Percentiles rank a stretch among this genome's conserved stretches.
phyloP scores from a whole-genome alignment of 2,329 filamentous ascomycete species.

The Ascochyta rabiei region DNA sequence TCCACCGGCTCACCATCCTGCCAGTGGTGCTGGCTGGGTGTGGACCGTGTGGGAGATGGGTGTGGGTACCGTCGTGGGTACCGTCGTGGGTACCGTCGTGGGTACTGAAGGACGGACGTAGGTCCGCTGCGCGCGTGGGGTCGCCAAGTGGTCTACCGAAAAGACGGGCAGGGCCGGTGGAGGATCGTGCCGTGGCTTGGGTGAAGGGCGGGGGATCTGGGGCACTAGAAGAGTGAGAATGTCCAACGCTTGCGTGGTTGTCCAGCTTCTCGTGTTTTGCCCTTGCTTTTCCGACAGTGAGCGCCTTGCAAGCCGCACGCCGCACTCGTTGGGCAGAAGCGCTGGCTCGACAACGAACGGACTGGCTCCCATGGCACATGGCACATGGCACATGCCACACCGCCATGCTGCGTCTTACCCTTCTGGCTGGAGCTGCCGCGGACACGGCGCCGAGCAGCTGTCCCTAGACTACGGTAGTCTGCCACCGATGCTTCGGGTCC shows the following conservation, averaged over 20 bases:
- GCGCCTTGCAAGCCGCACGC: no score
- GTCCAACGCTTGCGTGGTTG: not conserved
- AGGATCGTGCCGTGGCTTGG: constrained; percentile 11
- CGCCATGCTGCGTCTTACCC: no score
- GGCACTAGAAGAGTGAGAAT: not conserved
- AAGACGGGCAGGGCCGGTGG: constrained; percentile 4
- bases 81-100: not conserved
- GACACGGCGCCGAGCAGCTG: not conserved
- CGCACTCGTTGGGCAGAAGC: no score
- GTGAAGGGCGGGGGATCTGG: constrained; percentile 7
- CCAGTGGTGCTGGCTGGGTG: not conserved
- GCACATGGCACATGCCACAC: no score
- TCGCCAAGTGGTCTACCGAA: constrained; percentile 1
- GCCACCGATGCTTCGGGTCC: not conserved
- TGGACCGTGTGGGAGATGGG: not conserved
- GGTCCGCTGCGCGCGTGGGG: constrained; percentile 4
- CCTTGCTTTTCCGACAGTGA: not conserved
- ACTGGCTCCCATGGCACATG: no score
- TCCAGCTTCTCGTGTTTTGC: not conserved
- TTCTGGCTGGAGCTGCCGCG: no score
- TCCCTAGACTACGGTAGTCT: not conserved
- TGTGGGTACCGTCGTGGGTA: constrained; percentile 14
- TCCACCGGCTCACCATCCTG: not conserved
- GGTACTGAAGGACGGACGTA: not conserved
- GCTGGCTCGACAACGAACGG: no score